Conservation (phyloP, 2,329 filamentous ascomycete species). For the Nannizziopsis arthrosporioides region DNA sequence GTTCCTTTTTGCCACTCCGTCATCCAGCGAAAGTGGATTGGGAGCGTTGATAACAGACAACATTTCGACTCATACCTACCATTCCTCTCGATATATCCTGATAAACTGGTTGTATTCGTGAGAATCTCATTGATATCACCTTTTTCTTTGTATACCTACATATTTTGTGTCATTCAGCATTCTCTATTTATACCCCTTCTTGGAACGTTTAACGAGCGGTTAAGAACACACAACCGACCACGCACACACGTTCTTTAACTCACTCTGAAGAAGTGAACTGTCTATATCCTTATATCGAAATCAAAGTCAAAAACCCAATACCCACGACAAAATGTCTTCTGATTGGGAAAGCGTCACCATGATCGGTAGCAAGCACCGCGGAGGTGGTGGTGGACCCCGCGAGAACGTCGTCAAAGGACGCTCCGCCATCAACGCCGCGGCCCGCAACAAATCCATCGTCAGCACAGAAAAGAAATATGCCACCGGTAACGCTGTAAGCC, state of each 20-base stretch:
- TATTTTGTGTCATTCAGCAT: no score
- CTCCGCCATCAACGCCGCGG: slow-evolving; percentile 74
- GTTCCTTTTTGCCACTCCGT: slow-evolving; percentile 10
- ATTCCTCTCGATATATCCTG: not conserved
- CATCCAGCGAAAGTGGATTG: slow-evolving; percentile 1
- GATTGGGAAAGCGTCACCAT: slow-evolving; percentile 86
- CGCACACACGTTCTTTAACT: no score
- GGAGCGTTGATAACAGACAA: slow-evolving; percentile 3
- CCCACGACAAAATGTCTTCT: slow-evolving; percentile 43
- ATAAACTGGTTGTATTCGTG: no score
- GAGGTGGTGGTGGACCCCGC: slow-evolving; percentile 48
- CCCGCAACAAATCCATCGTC: slow-evolving; percentile 63
- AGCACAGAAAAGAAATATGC: slow-evolving; percentile 86
- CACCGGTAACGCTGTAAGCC: slow-evolving; percentile 65
- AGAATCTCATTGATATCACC: no score
- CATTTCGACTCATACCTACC: slow-evolving; percentile 1
- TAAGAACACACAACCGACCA: no score
- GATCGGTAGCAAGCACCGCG: slow-evolving; percentile 77
- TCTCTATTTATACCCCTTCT: no score
- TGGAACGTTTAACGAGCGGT: no score
- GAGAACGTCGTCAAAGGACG: slow-evolving; percentile 86
- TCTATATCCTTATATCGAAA: no score
- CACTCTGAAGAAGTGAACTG: no score
- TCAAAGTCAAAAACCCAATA: not conserved
- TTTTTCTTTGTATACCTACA: no score